Evolutionary conservation across 805 yeast species (phyloP), one percentile per base, ranked within the genome.

Genomic region (Myxozyma neotropica): DNA sequence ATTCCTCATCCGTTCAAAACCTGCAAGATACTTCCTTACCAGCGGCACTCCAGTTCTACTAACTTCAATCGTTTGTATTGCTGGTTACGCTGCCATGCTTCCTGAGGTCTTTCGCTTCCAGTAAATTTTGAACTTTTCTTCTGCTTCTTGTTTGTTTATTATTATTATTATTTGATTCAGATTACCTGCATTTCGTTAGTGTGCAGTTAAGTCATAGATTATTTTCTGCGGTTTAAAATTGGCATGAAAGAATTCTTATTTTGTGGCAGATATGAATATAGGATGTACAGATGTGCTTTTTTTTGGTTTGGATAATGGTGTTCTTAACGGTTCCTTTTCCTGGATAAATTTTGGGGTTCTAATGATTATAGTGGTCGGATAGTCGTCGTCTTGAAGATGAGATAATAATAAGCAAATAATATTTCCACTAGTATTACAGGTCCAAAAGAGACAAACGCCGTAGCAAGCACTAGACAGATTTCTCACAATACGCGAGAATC

Each of bases 21-120:
- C 64, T 3, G 54, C 62, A 42, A 43, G 26, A 19, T 61, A 59
- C 43, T 58, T 59, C 46, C 59, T 59, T 13, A 61, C 65, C 8
- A 52, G 59, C 24, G 63, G 63, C 12, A 58, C 59, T 4, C 57
- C 58, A 3, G 59, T 61, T 21, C 10, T 48, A 12, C 12, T 54
- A 10, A 61, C 53, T 49, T 24, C 65, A 5, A 43, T 39, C 17
- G n/a, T 48, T 13, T 36, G 53, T 38, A 23, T 50, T 15, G 47
- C 59, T 35, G 55, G 44, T 15, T 61, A 61, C 31, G 24, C 40
- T 27, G 65, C 60, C 13, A 53, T 61, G 19, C 39, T 61, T 12
- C 57, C 57, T 15, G 65, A 61, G 39, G 45, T 59, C 17, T 61
- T 61, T 48, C 47, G 65, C 7, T 26, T 61, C 5, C 45, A 57